A percentile compares a stretch with the other conserved stretches of the same genome.
Evolutionary conservation across 2,329 filamentous ascomycete genomes (phyloP).

Genomic region (Dothideomycetidae sp.): DNA sequence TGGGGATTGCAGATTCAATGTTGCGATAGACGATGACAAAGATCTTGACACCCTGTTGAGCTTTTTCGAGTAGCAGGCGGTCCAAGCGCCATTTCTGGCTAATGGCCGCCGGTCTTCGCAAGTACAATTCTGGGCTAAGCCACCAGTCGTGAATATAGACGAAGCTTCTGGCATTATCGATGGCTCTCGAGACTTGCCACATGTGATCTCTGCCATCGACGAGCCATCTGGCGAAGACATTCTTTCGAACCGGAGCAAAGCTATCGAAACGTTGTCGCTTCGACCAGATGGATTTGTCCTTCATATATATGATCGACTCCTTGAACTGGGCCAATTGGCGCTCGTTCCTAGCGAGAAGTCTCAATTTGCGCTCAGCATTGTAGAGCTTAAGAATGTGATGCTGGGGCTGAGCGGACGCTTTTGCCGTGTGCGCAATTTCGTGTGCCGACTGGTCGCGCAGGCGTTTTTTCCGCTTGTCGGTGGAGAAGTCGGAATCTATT

Average conservation of each 20-base stretch:
- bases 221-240: slow-evolving; percentile 87
- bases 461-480: slow-evolving; percentile 53
- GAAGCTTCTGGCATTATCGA: slow-evolving; percentile 90
- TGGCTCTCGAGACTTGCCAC: slow-evolving; percentile 96
- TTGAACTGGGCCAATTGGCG: slow-evolving; percentile 83
- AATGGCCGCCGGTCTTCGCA: slow-evolving; percentile 84
- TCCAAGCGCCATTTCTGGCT: slow-evolving; percentile 97
- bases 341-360: slow-evolving; percentile 81
- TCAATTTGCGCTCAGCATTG: slow-evolving; percentile 85
- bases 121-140: slow-evolving; percentile 90
- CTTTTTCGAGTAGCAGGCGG: slow-evolving; percentile 81
- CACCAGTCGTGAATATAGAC: slow-evolving; percentile 99
- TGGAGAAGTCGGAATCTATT: slow-evolving; percentile 76
- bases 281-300: slow-evolving; percentile 68
- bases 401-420: slow-evolving; percentile 45
- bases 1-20: slow-evolving; percentile 90
- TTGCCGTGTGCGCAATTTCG: slow-evolving; percentile 49
- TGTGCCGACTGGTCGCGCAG: slow-evolving; percentile 40
- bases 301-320: slow-evolving; percentile 80
- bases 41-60: slow-evolving; percentile 87
- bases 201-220: slow-evolving; percentile 96
- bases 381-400: slow-evolving; percentile 80
- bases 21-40: slow-evolving; percentile 98
- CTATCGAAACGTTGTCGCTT: slow-evolving; percentile 77
- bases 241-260: slow-evolving; percentile 76